Percentiles rank a stretch among this genome's conserved stretches.
Evolutionary conservation across 257 asterid species (phyloP).

Genomic region (Fraxinus pennsylvanica): DNA sequence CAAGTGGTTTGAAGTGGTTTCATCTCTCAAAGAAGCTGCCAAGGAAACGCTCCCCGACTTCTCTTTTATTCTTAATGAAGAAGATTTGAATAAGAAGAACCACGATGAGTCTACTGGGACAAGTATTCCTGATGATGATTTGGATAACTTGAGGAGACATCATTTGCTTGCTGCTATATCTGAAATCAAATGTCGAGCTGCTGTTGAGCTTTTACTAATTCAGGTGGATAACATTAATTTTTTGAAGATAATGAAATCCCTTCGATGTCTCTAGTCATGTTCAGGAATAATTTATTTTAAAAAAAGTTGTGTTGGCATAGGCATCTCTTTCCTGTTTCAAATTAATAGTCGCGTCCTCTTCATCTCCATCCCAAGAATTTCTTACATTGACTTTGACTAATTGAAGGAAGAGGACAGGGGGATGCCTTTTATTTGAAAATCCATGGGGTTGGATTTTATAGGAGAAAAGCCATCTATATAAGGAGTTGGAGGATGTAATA

Average conservation of each 20-base stretch:
- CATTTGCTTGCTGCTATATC: conserved; percentile 68
- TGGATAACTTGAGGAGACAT: conserved; percentile 61
- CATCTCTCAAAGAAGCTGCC: conserved; percentile 83
- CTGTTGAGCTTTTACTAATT: conserved; percentile 88
- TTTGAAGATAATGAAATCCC: neutral
- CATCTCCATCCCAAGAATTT: neutral
- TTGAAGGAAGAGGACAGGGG: neutral
- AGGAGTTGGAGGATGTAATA: conserved; percentile 11
- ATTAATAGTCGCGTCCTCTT: neutral
- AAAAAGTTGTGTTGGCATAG: neutral
- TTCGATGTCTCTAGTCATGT: neutral
- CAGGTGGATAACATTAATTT: conserved; percentile 53
- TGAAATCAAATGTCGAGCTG: conserved; percentile 88
- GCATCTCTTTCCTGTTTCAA: neutral
- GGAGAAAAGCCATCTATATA: neutral
- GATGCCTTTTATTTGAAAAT: neutral
- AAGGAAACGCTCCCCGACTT: conserved; percentile 80
- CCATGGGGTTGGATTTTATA: neutral
- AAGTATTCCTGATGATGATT: conserved; percentile 48
- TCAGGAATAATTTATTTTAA: neutral
- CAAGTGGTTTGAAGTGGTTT: conserved; percentile 90
- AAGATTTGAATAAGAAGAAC: conserved; percentile 43
- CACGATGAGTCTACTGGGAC: conserved; percentile 60
- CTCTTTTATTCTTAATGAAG: conserved; percentile 73
- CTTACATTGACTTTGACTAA: neutral